Evolutionary conservation across 257 asterid genomes (phyloP).

Genomic region (Echium plantagineum): DNA sequence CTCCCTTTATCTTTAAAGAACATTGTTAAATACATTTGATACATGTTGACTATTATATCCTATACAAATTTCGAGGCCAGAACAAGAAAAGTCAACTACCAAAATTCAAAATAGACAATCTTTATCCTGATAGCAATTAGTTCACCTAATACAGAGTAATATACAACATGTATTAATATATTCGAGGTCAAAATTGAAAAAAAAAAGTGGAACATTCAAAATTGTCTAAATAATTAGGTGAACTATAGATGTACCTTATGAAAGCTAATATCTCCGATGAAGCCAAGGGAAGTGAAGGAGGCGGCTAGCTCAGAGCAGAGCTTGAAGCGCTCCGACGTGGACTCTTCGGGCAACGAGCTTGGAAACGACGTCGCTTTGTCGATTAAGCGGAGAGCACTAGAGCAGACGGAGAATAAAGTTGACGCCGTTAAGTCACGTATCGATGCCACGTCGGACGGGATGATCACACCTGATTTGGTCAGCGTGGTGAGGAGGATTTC

Average conservation of each 20-base stretch:
- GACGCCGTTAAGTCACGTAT: conserved; percentile 38
- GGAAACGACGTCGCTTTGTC: conserved; percentile 28
- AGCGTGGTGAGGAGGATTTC: conserved; percentile 50
- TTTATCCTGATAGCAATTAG: too few relatives aligned
- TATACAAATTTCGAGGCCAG: not conserved
- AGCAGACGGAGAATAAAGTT: conserved; percentile 33
- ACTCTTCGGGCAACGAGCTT: conserved; percentile 35
- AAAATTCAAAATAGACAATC: too few relatives aligned
- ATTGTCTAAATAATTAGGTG: not conserved
- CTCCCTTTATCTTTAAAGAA: too few relatives aligned
- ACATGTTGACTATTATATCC: too few relatives aligned
- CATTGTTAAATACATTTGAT: too few relatives aligned
- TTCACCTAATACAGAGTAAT: too few relatives aligned
- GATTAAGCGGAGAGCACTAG: conserved; percentile 32
- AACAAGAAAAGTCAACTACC: not conserved
- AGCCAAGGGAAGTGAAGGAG: conserved; percentile 41
- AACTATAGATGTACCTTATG: conserved; percentile 31
- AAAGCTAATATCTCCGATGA: conserved; percentile 41
- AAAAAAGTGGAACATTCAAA: not conserved
- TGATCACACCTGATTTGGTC: conserved; percentile 38
- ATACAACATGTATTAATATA: too few relatives aligned
- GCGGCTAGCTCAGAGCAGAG: conserved; percentile 39
- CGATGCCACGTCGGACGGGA: conserved; percentile 37
- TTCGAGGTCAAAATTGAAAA: not conserved
- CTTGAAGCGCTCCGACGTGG: conserved; percentile 37